A percentile compares a stretch with the other conserved stretches of the same genome.
These are phyloP conservation scores for Discostella pseudostelligera DNA, from an alignment of 108 stramenopile species.

Conservation along the genomic window DNA sequence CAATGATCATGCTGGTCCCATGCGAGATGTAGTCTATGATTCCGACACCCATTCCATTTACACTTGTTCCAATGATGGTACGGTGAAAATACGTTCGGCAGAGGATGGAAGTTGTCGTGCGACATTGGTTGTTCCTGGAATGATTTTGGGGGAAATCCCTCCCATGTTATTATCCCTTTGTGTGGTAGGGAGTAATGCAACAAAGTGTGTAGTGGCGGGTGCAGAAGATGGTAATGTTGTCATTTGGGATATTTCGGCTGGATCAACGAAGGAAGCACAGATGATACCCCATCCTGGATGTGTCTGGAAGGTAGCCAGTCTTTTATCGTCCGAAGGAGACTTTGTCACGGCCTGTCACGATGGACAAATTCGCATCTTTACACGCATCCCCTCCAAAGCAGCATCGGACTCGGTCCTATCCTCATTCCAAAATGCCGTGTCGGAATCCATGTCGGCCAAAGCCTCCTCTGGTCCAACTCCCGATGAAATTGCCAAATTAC, in stretches of 20 bases:
- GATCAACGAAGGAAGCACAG: constrained; percentile 36
- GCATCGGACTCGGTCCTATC: constrained; percentile 62
- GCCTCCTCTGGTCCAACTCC: constrained; percentile 63
- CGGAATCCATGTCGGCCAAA: constrained; percentile 49
- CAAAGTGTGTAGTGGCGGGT: constrained; percentile 46
- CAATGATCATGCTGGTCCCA: constrained; percentile 84
- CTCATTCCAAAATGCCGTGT: constrained; percentile 62
- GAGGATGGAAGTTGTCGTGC: constrained; percentile 72
- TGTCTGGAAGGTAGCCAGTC: constrained; percentile 68
- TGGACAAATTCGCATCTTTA: constrained; percentile 79
- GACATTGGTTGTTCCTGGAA: constrained; percentile 58
- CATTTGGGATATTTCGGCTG: constrained; percentile 48
- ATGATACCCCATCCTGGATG: constrained; percentile 70
- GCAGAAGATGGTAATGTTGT: constrained; percentile 85
- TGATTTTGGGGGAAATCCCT: constrained; percentile 34
- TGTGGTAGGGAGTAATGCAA: constrained; percentile 17
- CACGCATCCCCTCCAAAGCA: constrained; percentile 54
- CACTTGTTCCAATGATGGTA: constrained; percentile 92
- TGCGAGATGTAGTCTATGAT: constrained; percentile 71
- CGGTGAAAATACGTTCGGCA: constrained; percentile 81
- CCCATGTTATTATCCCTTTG: constrained; percentile 75
- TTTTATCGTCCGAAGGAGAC: constrained; percentile 61
- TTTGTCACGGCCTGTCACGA: constrained; percentile 91
- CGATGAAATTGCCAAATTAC: constrained; percentile 87
- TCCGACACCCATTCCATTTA: constrained; percentile 54